Base-by-base conservation (phyloP, 2,329 filamentous ascomycete genomes). In the Calonectria crousiana region DNA sequence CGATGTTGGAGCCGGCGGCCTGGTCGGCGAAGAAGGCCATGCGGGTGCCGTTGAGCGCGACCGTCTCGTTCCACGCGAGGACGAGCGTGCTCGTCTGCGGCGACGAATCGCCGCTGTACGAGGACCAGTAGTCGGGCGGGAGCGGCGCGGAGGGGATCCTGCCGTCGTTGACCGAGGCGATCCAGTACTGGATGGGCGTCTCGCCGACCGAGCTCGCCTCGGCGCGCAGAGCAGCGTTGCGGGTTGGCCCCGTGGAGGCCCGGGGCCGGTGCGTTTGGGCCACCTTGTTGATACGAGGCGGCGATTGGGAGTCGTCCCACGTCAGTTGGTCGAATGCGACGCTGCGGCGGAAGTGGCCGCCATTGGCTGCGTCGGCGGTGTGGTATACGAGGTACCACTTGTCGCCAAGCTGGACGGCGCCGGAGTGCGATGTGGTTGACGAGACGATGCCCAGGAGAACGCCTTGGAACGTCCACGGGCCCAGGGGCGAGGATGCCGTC, bases 131-230 rank as follows among this genome's bases (percentile, higher is more conserved):
- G 73, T 85, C 84, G 3, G 84, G 83, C 44, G 83, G 84, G 10
- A 85, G 78, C 6, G 84, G 83, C 26, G 78, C 82, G 58, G 73
- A 62, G 49, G 80, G 79, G 32, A 85, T 78, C 53, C 76, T 74
- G 23, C 74, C 81, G 67, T 85, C 83, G 72, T 85, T 83, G 62
- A 84, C 73, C 16, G 83, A 77, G 18, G 79, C 79, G 13, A 83
- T 80, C 83, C 84, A 85, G 76, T 85, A 85, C 75, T 85, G 84
- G 44, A 85, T 83, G 1, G 83, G 83, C 6, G 83, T 84, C 11
- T 69, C 71, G 67, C 78, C 78, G 4, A 72, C 73, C 0, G 82
- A 81, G 3, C 77, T 75, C 2, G 76, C 77, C 1, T 76, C 72
- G 0, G 82, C 82, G n/a, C 74, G 76, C 8, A 78, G 79, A 9